Evolutionary conservation across 371 early-diverging fungal species (phyloP).

Genomic region (Nematocida sp.): DNA sequence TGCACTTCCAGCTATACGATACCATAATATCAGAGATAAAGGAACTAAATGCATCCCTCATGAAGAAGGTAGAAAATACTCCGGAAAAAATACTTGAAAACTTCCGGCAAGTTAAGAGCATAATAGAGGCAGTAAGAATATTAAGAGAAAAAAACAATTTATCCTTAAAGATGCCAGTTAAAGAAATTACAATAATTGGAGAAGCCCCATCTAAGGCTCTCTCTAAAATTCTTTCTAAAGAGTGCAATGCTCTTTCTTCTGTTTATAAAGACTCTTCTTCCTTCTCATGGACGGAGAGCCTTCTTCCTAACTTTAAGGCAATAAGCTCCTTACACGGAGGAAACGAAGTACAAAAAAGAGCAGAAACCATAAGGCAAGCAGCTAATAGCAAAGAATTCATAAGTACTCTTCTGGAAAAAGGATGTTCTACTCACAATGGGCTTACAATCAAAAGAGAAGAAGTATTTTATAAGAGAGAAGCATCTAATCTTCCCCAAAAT

Average conservation of each 20-base stretch:
- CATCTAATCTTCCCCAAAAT: slow-evolving; percentile 12
- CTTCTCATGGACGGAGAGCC: slow-evolving; percentile 38
- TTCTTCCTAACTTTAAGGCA: slow-evolving; percentile 60
- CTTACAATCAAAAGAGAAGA: slow-evolving; percentile 50
- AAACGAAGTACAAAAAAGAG: slow-evolving; percentile 54
- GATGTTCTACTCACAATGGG: neutral
- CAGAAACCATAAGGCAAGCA: slow-evolving; percentile 43
- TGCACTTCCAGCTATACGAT: slow-evolving; percentile 63
- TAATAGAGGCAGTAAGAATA: slow-evolving; percentile 87
- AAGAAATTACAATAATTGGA: slow-evolving; percentile 85
- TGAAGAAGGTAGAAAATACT: neutral
- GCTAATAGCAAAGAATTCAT: slow-evolving; percentile 13
- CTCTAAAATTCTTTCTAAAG: slow-evolving; percentile 34
- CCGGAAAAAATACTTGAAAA: slow-evolving; percentile 28
- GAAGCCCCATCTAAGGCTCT: slow-evolving; percentile 70
- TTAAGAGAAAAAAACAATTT: slow-evolving; percentile 85
- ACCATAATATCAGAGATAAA: neutral
- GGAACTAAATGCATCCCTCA: neutral
- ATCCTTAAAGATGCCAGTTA: slow-evolving; percentile 89
- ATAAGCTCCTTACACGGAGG: slow-evolving; percentile 53
- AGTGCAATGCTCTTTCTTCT: slow-evolving; percentile 61
- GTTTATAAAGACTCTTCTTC: slow-evolving; percentile 19
- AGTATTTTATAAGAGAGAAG: slow-evolving; percentile 54
- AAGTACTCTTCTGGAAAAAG: neutral
- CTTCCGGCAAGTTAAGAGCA: slow-evolving; percentile 68